phyloP scores from a whole-genome alignment of 2,329 filamentous ascomycete genomes.

The Exophiala bonariae region DNA sequence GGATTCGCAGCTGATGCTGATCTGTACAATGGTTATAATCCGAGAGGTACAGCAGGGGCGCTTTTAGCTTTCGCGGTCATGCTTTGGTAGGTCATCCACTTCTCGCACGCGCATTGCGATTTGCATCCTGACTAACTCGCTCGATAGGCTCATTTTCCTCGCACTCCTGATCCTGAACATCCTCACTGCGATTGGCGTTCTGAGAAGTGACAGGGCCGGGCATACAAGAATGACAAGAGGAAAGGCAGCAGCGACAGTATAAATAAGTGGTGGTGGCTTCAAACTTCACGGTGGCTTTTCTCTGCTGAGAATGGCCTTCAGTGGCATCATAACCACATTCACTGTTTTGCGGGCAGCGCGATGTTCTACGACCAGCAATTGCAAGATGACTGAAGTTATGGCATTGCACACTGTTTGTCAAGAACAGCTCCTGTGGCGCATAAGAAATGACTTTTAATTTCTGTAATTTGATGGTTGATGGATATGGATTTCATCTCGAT shows the following conservation, averaged over 20 bases:
- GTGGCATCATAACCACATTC: no score
- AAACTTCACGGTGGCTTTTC: no score
- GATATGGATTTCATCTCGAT: no score
- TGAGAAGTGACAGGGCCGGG: slow-evolving; percentile 31
- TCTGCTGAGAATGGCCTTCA: no score
- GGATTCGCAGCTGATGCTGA: slow-evolving; percentile 32
- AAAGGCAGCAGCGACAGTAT: not conserved
- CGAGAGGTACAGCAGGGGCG: slow-evolving; percentile 14
- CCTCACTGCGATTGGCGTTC: slow-evolving; percentile 31
- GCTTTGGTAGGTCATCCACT: slow-evolving; percentile 27
- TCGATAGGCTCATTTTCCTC: slow-evolving; percentile 31
- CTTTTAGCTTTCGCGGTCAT: slow-evolving; percentile 33
- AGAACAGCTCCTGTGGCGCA: no score
- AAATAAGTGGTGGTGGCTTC: no score
- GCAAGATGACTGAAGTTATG: no score
- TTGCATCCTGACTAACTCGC: not conserved
- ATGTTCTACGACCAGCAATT: no score
- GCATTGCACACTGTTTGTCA: no score
- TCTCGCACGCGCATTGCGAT: not conserved
- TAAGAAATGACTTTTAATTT: no score
- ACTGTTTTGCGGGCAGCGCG: no score
- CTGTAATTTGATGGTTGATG: no score
- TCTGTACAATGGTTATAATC: slow-evolving; percentile 10
- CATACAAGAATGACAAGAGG: slow-evolving; percentile 14
- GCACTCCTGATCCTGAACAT: slow-evolving; percentile 31